Evolutionary conservation across 164 flowering plant species (phyloP), one percentile per base, ranked within the genome.

Genomic region (Vitis rupestris): DNA sequence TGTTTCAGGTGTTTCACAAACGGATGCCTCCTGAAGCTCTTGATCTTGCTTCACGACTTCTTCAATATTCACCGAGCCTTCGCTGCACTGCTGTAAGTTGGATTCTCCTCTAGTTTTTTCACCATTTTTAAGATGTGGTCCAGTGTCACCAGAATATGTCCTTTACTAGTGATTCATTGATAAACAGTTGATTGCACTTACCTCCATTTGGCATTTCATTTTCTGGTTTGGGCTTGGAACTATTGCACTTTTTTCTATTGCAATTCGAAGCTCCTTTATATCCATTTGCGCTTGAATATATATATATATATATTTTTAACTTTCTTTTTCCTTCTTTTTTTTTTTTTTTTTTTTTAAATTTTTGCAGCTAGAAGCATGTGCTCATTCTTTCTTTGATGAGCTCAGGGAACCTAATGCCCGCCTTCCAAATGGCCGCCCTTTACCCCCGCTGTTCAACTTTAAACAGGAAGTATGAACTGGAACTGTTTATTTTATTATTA

Each of bases 21-120:
- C 72, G 92, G 67, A 93, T 88, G 97, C 98, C 98, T 78, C 93
- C 98, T 59, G 98, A 94, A 85, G 98, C 98, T 37, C 92, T 94
- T 72, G 98, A 94, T 77, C 98, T 94, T 72, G 89, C 94, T 49
- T 94, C 98, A 51, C 81, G 98, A 27, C 90, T 94, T 68, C 91
- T 94, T 58, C 98, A 94, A 57, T 94, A 94, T 70, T 94, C 98
- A 51, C 98, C 98, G 13, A 92, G 90, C 81, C 97, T 94, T 70
- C 98, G 98, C 61, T 94, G 98, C 84, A 90, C 91, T 58, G 96
- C 98, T 11, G 98, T 94, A 70, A 82, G 94, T 84, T 72, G 17
- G 58, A 70, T 17, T 66, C 66, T 71, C 9, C 23, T 63, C 60
- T 54, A 31, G 17, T 50, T 9, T 55, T 48, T 9, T 31, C 37